A percentile compares a stretch with the other conserved stretches of the same genome.
Conservation (phyloP, 2,329 filamentous ascomycete genomes). For the Fusarium nematophilum region DNA sequence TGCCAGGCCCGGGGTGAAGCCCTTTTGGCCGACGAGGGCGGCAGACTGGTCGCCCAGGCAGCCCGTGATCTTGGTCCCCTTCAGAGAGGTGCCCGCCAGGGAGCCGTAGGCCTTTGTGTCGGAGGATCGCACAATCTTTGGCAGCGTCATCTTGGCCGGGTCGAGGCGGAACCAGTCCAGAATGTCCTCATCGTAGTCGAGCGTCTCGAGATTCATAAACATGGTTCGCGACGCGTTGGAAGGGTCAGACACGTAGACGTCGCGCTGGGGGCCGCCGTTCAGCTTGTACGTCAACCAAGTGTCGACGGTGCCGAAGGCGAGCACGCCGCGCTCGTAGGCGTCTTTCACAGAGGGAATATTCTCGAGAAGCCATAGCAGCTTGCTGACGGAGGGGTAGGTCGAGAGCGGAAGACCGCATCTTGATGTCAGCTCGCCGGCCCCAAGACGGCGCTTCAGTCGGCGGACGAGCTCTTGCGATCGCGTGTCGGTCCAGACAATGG, state of each 20-base stretch:
- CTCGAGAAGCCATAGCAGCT: constrained; percentile 80
- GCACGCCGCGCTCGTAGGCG: constrained; percentile 76
- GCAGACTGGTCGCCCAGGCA: constrained; percentile 86
- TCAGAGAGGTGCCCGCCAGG: constrained; percentile 69
- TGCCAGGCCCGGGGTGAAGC: constrained; percentile 78
- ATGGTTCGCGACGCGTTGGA: constrained; percentile 86
- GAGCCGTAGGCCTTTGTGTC: constrained; percentile 75
- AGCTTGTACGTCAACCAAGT: constrained; percentile 85
- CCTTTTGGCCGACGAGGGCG: constrained; percentile 82
- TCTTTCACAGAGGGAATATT: constrained; percentile 74
- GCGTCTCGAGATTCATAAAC: constrained; percentile 85
- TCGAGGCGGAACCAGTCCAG: constrained; percentile 82
- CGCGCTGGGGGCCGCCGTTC: constrained; percentile 74
- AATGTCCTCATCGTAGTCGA: constrained; percentile 79
- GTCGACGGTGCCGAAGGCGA: constrained; percentile 85
- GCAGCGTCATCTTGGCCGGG: constrained; percentile 74
- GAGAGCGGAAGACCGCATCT: constrained; percentile 83
- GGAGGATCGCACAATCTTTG: constrained; percentile 82
- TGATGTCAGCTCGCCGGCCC: constrained; percentile 73
- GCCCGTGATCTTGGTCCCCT: constrained; percentile 77
- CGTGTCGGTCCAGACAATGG: constrained; percentile 90
- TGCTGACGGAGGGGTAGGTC: constrained; percentile 83
- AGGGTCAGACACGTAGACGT: constrained; percentile 79
- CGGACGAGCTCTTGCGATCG: constrained; percentile 77
- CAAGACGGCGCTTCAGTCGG: constrained; percentile 74